A percentile compares a stretch with the other conserved stretches of the same genome.
Conservation (phyloP, 2,329 filamentous ascomycete genomes). For the Fusarium marasasianum region DNA sequence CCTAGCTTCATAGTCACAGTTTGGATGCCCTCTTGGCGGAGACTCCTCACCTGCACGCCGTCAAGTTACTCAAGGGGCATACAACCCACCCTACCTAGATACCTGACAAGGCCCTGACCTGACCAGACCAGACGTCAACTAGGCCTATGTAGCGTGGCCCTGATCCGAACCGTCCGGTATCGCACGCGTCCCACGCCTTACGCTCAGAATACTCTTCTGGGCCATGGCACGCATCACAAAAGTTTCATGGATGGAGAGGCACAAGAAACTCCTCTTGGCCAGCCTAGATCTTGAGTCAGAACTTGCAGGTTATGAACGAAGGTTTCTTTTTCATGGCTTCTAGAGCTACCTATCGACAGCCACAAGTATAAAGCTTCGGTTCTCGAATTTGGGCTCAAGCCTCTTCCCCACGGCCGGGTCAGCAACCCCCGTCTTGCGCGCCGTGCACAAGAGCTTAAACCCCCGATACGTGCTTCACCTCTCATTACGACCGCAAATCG, state of each 20-base stretch:
- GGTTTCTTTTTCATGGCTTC: neutral
- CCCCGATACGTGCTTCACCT: slow-evolving; percentile 17
- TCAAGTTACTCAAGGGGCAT: slow-evolving; percentile 18
- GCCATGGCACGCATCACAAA: neutral
- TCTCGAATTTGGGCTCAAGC: slow-evolving; percentile 15
- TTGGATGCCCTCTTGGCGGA: slow-evolving; percentile 24
- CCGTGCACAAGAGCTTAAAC: slow-evolving; percentile 32
- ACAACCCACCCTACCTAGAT: slow-evolving; percentile 16
- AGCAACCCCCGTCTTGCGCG: slow-evolving; percentile 23
- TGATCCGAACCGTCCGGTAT: slow-evolving; percentile 34
- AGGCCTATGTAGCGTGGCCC: slow-evolving; percentile 6
- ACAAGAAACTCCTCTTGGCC: neutral
- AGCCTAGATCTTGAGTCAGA: neutral
- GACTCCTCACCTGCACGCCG: slow-evolving; percentile 21
- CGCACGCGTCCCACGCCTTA: slow-evolving; percentile 16
- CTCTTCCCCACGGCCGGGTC: slow-evolving; percentile 8
- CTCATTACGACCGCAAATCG: slow-evolving; percentile 32
- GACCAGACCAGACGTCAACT: slow-evolving; percentile 32
- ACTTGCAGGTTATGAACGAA: neutral
- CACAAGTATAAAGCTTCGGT: slow-evolving; percentile 1
- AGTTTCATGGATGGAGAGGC: neutral
- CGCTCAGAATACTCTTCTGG: slow-evolving; percentile 6
- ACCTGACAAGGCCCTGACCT: slow-evolving; percentile 20
- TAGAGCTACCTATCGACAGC: neutral
- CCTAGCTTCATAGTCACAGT: slow-evolving; percentile 22